Evolutionary conservation across 2,329 filamentous ascomycete species (phyloP).

Genomic region (Claviceps maximensis): DNA sequence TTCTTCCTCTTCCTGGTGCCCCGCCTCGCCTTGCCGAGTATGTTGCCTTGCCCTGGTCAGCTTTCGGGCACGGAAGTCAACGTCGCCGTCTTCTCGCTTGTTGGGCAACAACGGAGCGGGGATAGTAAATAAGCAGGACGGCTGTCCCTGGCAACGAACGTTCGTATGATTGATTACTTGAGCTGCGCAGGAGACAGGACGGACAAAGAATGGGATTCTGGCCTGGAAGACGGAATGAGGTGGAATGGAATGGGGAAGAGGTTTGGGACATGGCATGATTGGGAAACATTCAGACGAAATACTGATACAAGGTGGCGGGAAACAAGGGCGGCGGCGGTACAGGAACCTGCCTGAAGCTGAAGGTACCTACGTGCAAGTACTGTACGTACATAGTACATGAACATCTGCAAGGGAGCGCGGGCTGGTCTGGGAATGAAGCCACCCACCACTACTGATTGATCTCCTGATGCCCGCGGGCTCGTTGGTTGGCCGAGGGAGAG

Average conservation of each 20-base stretch:
- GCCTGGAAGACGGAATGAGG: not conserved
- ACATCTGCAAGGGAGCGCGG: not conserved
- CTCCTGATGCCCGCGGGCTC: not conserved
- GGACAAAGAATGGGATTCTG: not conserved
- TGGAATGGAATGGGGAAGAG: not conserved
- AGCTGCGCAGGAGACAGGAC: not conserved
- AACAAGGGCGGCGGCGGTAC: too few species aligned
- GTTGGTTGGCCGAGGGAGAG: too few species aligned
- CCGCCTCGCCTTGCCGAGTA: not conserved
- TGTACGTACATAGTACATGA: too few species aligned
- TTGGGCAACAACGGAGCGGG: conserved; percentile 3
- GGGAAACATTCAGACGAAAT: not conserved
- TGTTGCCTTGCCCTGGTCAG: not conserved
- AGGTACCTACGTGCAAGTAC: too few species aligned
- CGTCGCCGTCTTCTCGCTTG: not conserved
- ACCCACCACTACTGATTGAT: not conserved
- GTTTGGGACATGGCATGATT: not conserved
- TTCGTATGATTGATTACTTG: not conserved
- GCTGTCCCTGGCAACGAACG: not conserved
- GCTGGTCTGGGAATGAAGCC: not conserved
- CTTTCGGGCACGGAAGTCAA: not conserved
- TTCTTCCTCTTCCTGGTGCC: not conserved
- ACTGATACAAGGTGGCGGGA: not conserved
- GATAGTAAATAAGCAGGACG: conserved; percentile 3
- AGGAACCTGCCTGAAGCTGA: too few species aligned